These are phyloP conservation scores for Cercospora zeae-maydis DNA, from an alignment of 2,329 filamentous ascomycete genomes.

Conservation along the genomic window DNA sequence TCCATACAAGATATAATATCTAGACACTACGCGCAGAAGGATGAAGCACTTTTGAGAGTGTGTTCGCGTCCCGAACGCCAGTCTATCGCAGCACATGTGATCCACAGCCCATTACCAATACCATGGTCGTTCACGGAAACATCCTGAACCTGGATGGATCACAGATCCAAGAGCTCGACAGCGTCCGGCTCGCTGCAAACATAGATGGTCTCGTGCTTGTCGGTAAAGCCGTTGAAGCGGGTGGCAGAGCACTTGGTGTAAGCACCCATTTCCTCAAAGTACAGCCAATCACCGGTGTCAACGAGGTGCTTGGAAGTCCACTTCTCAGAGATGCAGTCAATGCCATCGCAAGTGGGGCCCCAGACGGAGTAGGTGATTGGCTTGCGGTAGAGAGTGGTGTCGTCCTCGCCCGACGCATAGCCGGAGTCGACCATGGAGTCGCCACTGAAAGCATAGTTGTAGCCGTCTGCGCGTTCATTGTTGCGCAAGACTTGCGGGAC, in stretches of 20 bases:
- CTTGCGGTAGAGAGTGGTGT: constrained; percentile 40
- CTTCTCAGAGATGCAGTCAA: constrained; percentile 85
- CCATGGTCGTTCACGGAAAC: neutral
- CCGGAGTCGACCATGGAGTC: constrained; percentile 35
- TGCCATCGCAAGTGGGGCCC: constrained; percentile 97
- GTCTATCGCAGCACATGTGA: neutral
- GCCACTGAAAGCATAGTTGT: constrained; percentile 30
- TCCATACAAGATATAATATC: neutral
- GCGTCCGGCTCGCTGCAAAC: constrained; percentile 91
- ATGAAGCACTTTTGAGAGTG: neutral
- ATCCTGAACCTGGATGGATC: neutral
- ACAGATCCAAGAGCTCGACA: constrained; percentile 12
- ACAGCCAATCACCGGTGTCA: constrained; percentile 95
- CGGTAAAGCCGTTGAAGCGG: constrained; percentile 93
- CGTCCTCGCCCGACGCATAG: constrained; percentile 39
- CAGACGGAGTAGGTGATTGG: constrained; percentile 85
- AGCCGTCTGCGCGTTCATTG: constrained; percentile 27
- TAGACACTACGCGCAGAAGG: neutral
- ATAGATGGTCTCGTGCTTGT: constrained; percentile 89
- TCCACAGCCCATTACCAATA: neutral
- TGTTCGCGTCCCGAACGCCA: neutral
- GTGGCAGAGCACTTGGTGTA: constrained; percentile 98
- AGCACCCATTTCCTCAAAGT: constrained; percentile 97
- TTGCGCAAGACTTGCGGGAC: constrained; percentile 68
- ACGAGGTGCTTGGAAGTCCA: constrained; percentile 72